Base-by-base conservation (phyloP, 2,329 filamentous ascomycete genomes). In the Emydomyces testavorans region DNA sequence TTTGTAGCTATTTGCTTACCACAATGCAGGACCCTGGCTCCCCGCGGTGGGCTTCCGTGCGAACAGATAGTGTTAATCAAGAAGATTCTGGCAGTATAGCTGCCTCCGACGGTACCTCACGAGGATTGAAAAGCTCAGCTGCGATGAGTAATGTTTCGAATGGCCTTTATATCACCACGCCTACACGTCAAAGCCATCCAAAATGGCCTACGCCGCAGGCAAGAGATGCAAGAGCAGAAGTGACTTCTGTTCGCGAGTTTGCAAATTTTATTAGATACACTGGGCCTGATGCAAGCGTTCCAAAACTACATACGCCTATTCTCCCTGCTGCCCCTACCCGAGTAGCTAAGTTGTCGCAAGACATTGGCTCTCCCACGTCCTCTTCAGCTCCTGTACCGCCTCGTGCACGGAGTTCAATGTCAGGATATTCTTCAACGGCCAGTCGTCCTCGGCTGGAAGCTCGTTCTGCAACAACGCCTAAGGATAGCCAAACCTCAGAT, bases 201-300 rank as follows among this genome's bases (percentile, higher is more conserved):
- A 29, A 37, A 32, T 40, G 13, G 50, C 54, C 21, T 29, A 2
- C 23, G 13, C 46, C 60, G 21, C 65, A 69, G 56, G 79, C 87
- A 20, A 77, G 88, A 53, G 88, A 94, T 55, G 80, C 87, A 1
- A 77, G 83, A 52, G 71, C 84, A 6, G 74, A 79, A 7, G 72
- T 74, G 4, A 83, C 89, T 52, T 86, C 86, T 0, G 78, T 83
- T 6, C 74, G 80, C 38, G 89, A 94, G 58, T 86, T 95, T 67
- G 85, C 87, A 18, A 83, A 93, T 50, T 95, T 94, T 62, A 86
- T 94, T 58, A 82, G 86, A 51, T 85, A 83, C 0, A 94, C 87
- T 24, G 87, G 86, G 1, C 84, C 90, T 10, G 50, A 42, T n/a
- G 11, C 46, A 8, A 34, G 32, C 18, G 21, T 26, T 13, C 34